A percentile compares a stretch with the other conserved stretches of the same genome.
These are phyloP conservation scores for Pseudogymnoascus sp. DNA, from an alignment of 2,329 filamentous ascomycete species.

Conservation along the genomic window DNA sequence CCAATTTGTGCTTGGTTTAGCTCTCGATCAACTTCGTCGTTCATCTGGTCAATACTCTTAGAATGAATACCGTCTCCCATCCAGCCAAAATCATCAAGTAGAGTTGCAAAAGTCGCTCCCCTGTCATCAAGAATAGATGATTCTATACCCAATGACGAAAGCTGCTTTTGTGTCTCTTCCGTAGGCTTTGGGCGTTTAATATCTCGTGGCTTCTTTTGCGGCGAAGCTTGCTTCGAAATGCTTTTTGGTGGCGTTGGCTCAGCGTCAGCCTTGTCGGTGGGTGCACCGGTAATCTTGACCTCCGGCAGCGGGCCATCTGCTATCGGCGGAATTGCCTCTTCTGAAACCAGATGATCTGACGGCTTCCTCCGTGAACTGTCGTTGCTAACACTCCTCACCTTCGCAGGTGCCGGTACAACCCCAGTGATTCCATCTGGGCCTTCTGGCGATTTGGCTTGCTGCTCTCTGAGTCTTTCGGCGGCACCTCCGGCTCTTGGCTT, in stretches of 20 bases:
- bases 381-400: conserved; percentile 33
- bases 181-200: conserved; percentile 24
- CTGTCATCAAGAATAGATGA: conserved; percentile 65
- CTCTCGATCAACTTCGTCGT: conserved; percentile 76
- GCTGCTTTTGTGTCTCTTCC: conserved; percentile 28
- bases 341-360: conserved; percentile 20
- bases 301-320: conserved; percentile 40
- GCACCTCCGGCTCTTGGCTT: conserved; percentile 84
- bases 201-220: conserved; percentile 12
- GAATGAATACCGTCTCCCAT: conserved; percentile 67
- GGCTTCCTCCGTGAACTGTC: conserved; percentile 30
- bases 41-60: conserved; percentile 70
- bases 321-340: conserved; percentile 21
- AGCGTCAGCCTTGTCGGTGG: conserved; percentile 29
- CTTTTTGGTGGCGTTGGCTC: conserved; percentile 26
- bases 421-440: conserved; percentile 84
- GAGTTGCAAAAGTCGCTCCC: conserved; percentile 71
- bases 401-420: conserved; percentile 71
- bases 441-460: conserved; percentile 47
- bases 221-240: conserved; percentile 29
- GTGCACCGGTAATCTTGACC: conserved; percentile 46
- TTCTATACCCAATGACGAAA: conserved; percentile 59
- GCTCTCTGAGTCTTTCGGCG: conserved; percentile 59
- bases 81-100: conserved; percentile 85
- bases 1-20: conserved; percentile 86